Evolutionary conservation across 306 rosid genomes (phyloP).

Genomic region (Ormosia semicastrata): DNA sequence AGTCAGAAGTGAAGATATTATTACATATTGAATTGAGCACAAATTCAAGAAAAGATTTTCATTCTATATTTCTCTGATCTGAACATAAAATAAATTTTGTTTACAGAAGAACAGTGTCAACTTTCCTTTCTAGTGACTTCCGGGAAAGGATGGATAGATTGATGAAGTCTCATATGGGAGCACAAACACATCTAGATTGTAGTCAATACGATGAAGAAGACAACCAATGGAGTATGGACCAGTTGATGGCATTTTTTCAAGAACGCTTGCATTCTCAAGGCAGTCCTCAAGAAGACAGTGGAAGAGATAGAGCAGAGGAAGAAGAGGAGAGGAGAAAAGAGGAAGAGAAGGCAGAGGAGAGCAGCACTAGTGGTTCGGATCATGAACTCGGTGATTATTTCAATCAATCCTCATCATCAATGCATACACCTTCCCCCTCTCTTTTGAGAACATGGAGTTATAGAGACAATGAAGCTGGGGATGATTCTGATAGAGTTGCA

Average conservation of each 20-base stretch:
- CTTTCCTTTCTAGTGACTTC: constrained; percentile 62
- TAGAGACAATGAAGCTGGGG: constrained; percentile 55
- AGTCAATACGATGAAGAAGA: constrained; percentile 41
- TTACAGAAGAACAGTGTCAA: constrained; percentile 78
- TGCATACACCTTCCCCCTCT: constrained; percentile 44
- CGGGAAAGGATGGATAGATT: constrained; percentile 62
- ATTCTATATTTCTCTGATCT: not conserved
- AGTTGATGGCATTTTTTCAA: constrained; percentile 20
- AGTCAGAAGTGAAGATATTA: not conserved
- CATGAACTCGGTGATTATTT: constrained; percentile 46
- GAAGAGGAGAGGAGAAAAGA: constrained; percentile 31
- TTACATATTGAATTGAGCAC: not conserved
- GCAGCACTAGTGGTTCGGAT: constrained; percentile 36
- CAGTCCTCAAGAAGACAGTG: constrained; percentile 9
- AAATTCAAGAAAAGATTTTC: not conserved
- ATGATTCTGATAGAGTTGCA: constrained; percentile 51
- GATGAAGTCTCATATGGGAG: constrained; percentile 52
- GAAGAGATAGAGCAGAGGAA: not conserved
- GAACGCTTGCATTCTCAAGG: not conserved
- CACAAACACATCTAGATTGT: constrained; percentile 21
- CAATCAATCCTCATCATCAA: constrained; percentile 47
- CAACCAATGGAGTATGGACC: constrained; percentile 9
- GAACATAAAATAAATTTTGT: not conserved
- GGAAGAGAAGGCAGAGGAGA: constrained; percentile 34
- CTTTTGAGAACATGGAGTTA: constrained; percentile 61